phyloP scores from a whole-genome alignment of 371 early-diverging fungal genomes.

The Saksenaea oblongispora region DNA sequence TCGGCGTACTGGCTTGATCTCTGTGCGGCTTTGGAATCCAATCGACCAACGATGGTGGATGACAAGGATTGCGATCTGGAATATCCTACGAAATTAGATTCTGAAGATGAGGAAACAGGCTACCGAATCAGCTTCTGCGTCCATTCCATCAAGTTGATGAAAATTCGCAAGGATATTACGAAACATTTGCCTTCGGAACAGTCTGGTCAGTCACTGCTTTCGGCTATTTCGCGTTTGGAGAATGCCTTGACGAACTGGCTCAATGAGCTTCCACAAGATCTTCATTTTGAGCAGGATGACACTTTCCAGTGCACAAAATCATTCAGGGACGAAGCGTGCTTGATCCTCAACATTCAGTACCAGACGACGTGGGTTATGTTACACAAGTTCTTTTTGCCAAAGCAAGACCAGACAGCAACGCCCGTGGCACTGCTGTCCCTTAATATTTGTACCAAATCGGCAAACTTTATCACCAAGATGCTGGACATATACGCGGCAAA shows the following conservation, averaged over 20 bases:
- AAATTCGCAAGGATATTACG: slow-evolving; percentile 59
- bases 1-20: slow-evolving; percentile 63
- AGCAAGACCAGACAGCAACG: slow-evolving; percentile 31
- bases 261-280: slow-evolving; percentile 42
- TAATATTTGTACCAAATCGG: slow-evolving; percentile 35
- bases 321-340: slow-evolving; percentile 40
- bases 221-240: slow-evolving; percentile 55
- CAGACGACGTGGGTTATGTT: slow-evolving; percentile 56
- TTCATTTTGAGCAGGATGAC: slow-evolving; percentile 25
- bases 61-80: slow-evolving; percentile 64
- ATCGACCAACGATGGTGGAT: slow-evolving; percentile 59
- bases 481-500: slow-evolving; percentile 39
- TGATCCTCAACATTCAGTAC: slow-evolving; percentile 42
- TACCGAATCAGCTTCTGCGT: slow-evolving; percentile 49
- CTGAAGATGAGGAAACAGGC: slow-evolving; percentile 50
- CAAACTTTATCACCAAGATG: slow-evolving; percentile 47
- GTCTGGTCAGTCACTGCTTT: slow-evolving; percentile 45
- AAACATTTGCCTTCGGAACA: slow-evolving; percentile 50
- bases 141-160: slow-evolving; percentile 55
- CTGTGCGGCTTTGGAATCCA: slow-evolving; percentile 49
- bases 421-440: slow-evolving; percentile 34
- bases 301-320: slow-evolving; percentile 35
- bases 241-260: slow-evolving; percentile 56
- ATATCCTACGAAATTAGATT: slow-evolving; percentile 48
- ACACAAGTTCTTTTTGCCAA: slow-evolving; percentile 48